Conservation (phyloP, 148 eudicot species). For the Rhododendron griersonianum region DNA sequence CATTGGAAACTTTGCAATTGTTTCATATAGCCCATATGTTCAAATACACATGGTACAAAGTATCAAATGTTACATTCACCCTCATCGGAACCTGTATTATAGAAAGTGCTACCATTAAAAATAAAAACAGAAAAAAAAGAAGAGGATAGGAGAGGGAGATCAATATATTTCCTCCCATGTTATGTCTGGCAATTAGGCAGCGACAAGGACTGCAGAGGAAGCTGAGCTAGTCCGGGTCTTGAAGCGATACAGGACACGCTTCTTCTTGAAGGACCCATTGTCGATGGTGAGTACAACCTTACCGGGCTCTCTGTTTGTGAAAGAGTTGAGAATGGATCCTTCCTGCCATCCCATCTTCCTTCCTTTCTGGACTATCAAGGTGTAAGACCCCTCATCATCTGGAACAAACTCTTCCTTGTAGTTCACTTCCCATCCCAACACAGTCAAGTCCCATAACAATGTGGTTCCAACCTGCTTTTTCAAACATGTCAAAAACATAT, state of each 20-base stretch:
- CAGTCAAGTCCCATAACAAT: slow-evolving; percentile 45
- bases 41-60: neutral
- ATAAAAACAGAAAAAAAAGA: neutral
- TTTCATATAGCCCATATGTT: neutral
- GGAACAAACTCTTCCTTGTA: slow-evolving; percentile 73
- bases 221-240: slow-evolving; percentile 27
- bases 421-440: slow-evolving; percentile 60
- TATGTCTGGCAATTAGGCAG: slow-evolving; percentile 1
- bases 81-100: neutral
- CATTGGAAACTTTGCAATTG: neutral
- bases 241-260: slow-evolving; percentile 42
- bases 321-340: slow-evolving; percentile 45
- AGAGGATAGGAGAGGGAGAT: neutral
- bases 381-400: slow-evolving; percentile 46
- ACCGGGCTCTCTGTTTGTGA: slow-evolving; percentile 48
- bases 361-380: slow-evolving; percentile 45
- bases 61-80: neutral
- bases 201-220: neutral
- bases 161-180: neutral
- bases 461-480: slow-evolving; percentile 35
- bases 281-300: slow-evolving; percentile 52
- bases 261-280: slow-evolving; percentile 47
- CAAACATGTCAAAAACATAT: neutral
- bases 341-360: slow-evolving; percentile 36
- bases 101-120: neutral